These are phyloP conservation scores for Hymenoscyphus albidus DNA, from an alignment of 2,329 filamentous ascomycete species.

Conservation along the genomic window DNA sequence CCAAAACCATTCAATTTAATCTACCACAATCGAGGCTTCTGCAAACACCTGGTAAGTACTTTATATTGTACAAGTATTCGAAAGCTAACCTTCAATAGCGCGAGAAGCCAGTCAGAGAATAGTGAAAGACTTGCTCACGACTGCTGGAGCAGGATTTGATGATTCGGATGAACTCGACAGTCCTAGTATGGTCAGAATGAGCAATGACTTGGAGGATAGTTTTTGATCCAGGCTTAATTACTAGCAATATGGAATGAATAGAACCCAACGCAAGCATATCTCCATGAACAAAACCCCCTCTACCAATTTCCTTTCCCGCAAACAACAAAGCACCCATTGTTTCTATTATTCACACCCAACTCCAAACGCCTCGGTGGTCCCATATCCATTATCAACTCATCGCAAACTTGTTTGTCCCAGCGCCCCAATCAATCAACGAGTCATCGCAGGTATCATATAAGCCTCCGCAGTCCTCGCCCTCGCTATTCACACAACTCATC, in stretches of 20 bases:
- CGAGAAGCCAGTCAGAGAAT: constrained; percentile 77
- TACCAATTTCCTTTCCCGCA: neutral
- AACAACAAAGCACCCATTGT: neutral
- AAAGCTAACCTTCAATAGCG: constrained; percentile 44
- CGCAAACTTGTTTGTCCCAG: neutral
- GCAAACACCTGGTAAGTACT: constrained; percentile 66
- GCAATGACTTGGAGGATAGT: constrained; percentile 57
- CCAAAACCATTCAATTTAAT: constrained; percentile 88
- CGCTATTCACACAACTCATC: constrained; percentile 17
- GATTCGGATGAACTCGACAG: constrained; percentile 50
- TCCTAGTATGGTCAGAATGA: constrained; percentile 63
- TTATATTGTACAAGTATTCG: constrained; percentile 28
- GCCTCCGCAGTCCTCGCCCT: constrained; percentile 26
- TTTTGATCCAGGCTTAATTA: constrained; percentile 41
- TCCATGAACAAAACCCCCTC: neutral
- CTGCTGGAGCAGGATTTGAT: constrained; percentile 68
- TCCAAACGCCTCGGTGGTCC: constrained; percentile 11
- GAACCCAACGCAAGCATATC: neutral
- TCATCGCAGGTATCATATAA: constrained; percentile 24
- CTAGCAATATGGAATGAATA: neutral
- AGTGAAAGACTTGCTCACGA: constrained; percentile 73
- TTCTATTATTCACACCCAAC: neutral
- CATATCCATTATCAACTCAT: constrained; percentile 10
- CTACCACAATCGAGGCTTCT: constrained; percentile 71
- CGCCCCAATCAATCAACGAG: constrained; percentile 9